Base-by-base conservation (phyloP, 1,139 yeast genomes). In the Ogataea hybrid region DNA sequence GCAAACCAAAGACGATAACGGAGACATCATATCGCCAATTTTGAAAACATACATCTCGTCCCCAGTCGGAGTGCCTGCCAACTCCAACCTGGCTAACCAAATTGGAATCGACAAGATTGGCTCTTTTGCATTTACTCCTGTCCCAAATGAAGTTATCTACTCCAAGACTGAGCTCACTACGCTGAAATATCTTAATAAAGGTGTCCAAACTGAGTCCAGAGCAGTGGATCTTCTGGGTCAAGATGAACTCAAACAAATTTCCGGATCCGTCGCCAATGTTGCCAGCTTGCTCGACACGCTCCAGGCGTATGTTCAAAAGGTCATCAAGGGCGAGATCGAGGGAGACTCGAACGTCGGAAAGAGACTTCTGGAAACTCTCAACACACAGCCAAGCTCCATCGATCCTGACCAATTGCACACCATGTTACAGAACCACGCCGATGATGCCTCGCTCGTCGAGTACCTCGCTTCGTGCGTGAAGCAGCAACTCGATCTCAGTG, bases 401-500 rank as follows among this genome's bases (percentile, higher is more conserved):
- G 77, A 84, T 54, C 60, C 77, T 47, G 79, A 75, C 25, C 74
- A 71, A 36, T 73, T 85, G 54, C 80, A 77, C 57, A 68, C 70
- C 52, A 74, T 81, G 51, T 81, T 87, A 73, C 79, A 78, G 58
- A 75, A 79, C 42, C 90, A 86, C 63, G 72, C 83, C 61, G 90
- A 86, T 65, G 96, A 88, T 59, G 81, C 88, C 33, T 75, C 85
- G 50, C 81, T 87, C 82, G 77, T 88, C 52, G 94, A 86, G 59
- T 85, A 82, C 62, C 74, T 88, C 67, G 84, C 95, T 47, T 81
- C 84, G 58, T 87, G 94, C 41, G 82, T 88, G 56, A 85, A 84
- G 69, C 86, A 89, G 51, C 96, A 88, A 68, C 75, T 86, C 52
- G 92, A 84, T 60, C 73, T 84, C 58, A 80, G 89, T 59, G 82